Evolutionary conservation across 208 protist genomes (phyloP), one percentile per base, ranked within the genome.

Genomic region (Crithidia mellificae): DNA sequence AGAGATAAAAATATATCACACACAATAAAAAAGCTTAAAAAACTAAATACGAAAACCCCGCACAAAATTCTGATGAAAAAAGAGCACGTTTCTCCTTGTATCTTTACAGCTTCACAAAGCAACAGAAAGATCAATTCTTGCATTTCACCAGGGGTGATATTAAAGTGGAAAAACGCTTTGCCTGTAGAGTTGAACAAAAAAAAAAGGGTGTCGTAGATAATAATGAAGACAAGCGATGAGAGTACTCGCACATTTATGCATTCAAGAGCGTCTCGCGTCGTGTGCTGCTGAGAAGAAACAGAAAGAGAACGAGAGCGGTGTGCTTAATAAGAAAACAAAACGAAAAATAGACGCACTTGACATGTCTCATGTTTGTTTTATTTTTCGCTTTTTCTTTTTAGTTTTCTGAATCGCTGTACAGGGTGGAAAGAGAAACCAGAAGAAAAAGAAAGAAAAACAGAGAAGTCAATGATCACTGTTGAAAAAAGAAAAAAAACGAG

Each of bases 261-360:
- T 46, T 46, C 4, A n/a, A 46, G n/a, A 46, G n/a, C 4, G 41
- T 20, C 17, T 46, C 41, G 41, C n/a, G 41, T 46, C 41, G 41
- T 46, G 41, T 46, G 41, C 20, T 30, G 14, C 24, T 30, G 24
- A 22, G 6, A 27, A 30, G 20, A 51, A 71, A 74, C 32, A 67
- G 46, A 6, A 39, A 38, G 34, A 38, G 34, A 38, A 12, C 7
- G 11, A 38, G 34, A n/a, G n/a, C n/a, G n/a, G n/a, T n/a, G n/a
- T n/a, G n/a, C n/a, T n/a, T n/a, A n/a, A n/a, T 38, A 38, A 11
- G 14, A 46, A 20, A 46, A n/a, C 41, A 46, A n/a, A n/a, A n/a
- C n/a, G n/a, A 46, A 15, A 6, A 46, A 46, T 17, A 46, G 41
- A 46, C 41, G 41, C 3, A 46, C 41, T 12, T n/a, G 41, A 6